Conservation (phyloP, 495 filamentous ascomycete genomes). For the Oleoguttula mirabilis region DNA sequence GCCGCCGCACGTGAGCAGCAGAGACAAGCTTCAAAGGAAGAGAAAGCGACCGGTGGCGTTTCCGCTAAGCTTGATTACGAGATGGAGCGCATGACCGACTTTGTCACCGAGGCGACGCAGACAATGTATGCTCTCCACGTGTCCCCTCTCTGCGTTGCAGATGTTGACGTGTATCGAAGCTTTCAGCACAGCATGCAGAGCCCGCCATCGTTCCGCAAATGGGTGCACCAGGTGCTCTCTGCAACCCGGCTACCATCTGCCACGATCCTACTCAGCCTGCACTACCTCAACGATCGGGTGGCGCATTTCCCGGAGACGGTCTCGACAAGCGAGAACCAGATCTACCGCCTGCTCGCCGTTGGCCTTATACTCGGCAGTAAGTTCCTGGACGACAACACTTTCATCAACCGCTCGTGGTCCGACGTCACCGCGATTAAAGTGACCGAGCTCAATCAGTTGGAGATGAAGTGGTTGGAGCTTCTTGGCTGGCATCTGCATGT, state of each 20-base stretch:
- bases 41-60: constrained; percentile 59
- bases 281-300: constrained; percentile 76
- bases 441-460: constrained; percentile 73
- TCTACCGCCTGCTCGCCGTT: constrained; percentile 86
- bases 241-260: constrained; percentile 91
- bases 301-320: constrained; percentile 47
- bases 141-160: constrained; percentile 50
- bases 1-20: constrained; percentile 15
- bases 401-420: constrained; percentile 97
- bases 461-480: constrained; percentile 79
- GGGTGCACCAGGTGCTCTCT: constrained; percentile 83
- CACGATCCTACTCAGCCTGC: constrained; percentile 85
- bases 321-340: constrained; percentile 53
- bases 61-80: constrained; percentile 96
- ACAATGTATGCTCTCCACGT: constrained; percentile 58
- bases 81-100: constrained; percentile 96
- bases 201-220: constrained; percentile 78
- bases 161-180: constrained; percentile 67
- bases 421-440: constrained; percentile 93
- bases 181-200: constrained; percentile 56
- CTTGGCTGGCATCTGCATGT: constrained; percentile 84
- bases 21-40: constrained; percentile 24
- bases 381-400: constrained; percentile 97
- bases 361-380: constrained; percentile 87
- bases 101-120: constrained; percentile 86